phyloP scores from a whole-genome alignment of 208 protist species.

The Crithidia thermophila region DNA sequence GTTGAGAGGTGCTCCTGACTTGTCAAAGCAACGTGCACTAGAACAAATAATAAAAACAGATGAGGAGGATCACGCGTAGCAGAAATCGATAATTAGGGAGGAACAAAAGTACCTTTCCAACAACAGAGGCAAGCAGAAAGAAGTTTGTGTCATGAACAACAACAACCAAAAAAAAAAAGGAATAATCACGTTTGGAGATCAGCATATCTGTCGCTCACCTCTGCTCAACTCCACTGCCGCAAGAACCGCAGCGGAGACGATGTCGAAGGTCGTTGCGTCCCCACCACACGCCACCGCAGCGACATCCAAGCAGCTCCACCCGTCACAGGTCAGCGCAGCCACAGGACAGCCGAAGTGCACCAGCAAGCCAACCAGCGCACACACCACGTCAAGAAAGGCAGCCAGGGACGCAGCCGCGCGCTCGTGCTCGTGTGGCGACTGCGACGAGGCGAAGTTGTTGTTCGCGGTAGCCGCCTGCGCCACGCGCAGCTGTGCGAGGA shows the following conservation, averaged over 20 bases:
- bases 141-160: not conserved
- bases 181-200: too few species aligned
- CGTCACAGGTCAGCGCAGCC: conserved; percentile 32
- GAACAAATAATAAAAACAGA: not conserved
- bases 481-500: conserved; percentile 28
- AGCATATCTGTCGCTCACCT: not conserved
- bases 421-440: conserved; percentile 12
- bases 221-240: conserved; percentile 33
- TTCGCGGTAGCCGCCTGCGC: not conserved
- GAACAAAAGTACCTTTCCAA: too few species aligned
- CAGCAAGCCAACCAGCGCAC: conserved; percentile 45
- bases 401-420: conserved; percentile 3
- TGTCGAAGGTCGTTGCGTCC: conserved; percentile 45
- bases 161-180: too few species aligned
- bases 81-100: too few species aligned
- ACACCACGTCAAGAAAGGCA: conserved; percentile 42
- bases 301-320: conserved; percentile 70
- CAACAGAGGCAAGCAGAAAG: not conserved
- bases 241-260: conserved; percentile 49
- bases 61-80: too few species aligned
- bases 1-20: too few species aligned
- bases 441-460: not conserved
- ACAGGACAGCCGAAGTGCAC: conserved; percentile 50
- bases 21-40: conserved; percentile 3
- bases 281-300: conserved; percentile 24